These are phyloP conservation scores for Neonectria magnoliae DNA, from an alignment of 2,329 filamentous ascomycete species.

Conservation along the genomic window DNA sequence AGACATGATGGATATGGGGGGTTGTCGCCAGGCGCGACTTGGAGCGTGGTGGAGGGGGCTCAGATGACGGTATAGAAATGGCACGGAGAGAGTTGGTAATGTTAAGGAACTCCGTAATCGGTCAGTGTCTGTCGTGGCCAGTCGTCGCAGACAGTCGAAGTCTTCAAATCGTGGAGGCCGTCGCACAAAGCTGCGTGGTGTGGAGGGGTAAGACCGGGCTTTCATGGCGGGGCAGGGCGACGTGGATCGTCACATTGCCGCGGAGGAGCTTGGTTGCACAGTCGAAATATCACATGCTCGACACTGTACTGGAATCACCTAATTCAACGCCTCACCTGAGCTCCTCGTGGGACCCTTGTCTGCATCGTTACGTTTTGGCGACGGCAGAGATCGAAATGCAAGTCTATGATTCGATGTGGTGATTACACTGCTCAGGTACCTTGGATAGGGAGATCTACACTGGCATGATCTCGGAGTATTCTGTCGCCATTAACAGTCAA, in stretches of 20 bases:
- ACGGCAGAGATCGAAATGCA: background rate
- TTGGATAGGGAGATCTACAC: background rate
- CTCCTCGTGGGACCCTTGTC: background rate
- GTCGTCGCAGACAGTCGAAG: slow-evolving; percentile 2
- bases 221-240: slow-evolving; percentile 27
- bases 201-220: slow-evolving; percentile 38
- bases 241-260: slow-evolving; percentile 11
- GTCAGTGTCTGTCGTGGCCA: background rate
- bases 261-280: slow-evolving; percentile 23
- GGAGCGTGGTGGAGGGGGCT: background rate
- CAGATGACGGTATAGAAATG: background rate
- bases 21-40: background rate
- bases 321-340: background rate
- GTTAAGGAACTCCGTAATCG: slow-evolving; percentile 7
- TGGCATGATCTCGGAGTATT: background rate
- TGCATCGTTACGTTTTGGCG: background rate
- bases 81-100: slow-evolving; percentile 11
- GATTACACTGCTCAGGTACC: background rate
- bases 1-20: slow-evolving; percentile 50
- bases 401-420: background rate
- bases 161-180: background rate
- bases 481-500: background rate
- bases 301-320: slow-evolving; percentile 26
- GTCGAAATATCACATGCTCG: slow-evolving; percentile 25
- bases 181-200: slow-evolving; percentile 29